Evolutionary conservation across 2,329 filamentous ascomycete species (phyloP).

Genomic region (Fusarium sp.): DNA sequence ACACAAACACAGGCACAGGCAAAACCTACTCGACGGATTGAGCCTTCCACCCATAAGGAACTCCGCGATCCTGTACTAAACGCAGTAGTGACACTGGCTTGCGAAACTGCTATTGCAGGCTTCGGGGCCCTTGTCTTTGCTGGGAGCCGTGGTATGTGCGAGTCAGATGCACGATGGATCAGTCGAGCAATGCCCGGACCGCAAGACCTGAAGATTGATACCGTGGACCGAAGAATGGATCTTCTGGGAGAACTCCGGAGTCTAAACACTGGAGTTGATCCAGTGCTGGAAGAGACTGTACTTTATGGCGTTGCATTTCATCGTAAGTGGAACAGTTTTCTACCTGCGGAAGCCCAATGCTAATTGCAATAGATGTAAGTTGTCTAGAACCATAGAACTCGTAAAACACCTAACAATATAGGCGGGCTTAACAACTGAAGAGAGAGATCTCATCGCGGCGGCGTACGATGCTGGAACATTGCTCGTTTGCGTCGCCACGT

Average conservation of each 20-base stretch:
- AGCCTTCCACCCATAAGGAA: constrained; percentile 69
- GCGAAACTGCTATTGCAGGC: constrained; percentile 74
- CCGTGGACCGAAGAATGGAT: constrained; percentile 71
- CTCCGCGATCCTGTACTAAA: constrained; percentile 74
- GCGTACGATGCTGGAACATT: constrained; percentile 77
- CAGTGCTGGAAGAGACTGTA: constrained; percentile 72
- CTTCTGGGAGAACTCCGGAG: constrained; percentile 74
- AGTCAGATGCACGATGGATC: constrained; percentile 75
- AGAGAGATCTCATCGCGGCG: constrained; percentile 76
- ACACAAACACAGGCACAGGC: constrained; percentile 51
- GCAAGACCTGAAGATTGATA: constrained; percentile 57
- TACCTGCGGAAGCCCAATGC: background rate
- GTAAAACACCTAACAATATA: constrained; percentile 49
- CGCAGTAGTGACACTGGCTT: constrained; percentile 75
- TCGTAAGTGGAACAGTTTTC: constrained; percentile 55
- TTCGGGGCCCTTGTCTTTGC: constrained; percentile 81
- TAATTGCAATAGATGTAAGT: constrained; percentile 53
- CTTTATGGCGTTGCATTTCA: constrained; percentile 79
- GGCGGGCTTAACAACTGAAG: constrained; percentile 78
- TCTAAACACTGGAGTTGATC: constrained; percentile 74
- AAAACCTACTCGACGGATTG: constrained; percentile 61
- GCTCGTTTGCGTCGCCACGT: constrained; percentile 80
- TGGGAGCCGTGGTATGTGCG: constrained; percentile 74
- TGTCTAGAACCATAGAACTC: background rate
- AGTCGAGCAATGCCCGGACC: constrained; percentile 71